These are phyloP conservation scores for Xerocomellus intermedius DNA, from an alignment of 768 basidiomycete species.

Conservation along the genomic window DNA sequence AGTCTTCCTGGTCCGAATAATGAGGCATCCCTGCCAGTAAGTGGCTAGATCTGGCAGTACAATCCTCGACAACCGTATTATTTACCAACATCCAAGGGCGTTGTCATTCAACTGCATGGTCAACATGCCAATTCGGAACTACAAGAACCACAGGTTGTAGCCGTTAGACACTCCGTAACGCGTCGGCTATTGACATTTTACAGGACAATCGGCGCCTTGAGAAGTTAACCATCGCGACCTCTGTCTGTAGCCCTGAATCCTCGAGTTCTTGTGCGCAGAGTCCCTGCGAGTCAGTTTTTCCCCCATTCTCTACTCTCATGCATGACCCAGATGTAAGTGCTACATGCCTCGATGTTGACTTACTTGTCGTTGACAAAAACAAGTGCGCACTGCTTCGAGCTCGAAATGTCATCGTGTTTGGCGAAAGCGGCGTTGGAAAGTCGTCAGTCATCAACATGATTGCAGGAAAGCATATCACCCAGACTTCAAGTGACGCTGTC, in stretches of 20 bases:
- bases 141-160: slow-evolving; percentile 3
- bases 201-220: slow-evolving; percentile 12
- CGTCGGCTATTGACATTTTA: not conserved
- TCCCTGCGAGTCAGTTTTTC: slow-evolving; percentile 8
- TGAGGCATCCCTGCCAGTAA: not conserved
- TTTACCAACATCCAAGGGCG: slow-evolving; percentile 10
- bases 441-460: slow-evolving; percentile 44
- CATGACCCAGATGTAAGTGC: slow-evolving; percentile 7
- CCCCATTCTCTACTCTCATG: slow-evolving; percentile 11
- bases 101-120: not conserved
- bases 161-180: not conserved
- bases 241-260: not conserved
- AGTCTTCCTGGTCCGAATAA: not conserved
- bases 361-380: not conserved
- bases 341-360: not conserved
- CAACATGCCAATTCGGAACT: not conserved
- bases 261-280: slow-evolving; percentile 4
- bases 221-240: slow-evolving; percentile 12
- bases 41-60: not conserved
- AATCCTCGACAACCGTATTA: not conserved
- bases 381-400: slow-evolving; percentile 4
- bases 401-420: slow-evolving; percentile 41
- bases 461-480: slow-evolving; percentile 23
- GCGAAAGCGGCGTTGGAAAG: slow-evolving; percentile 41
- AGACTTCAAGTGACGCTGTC: slow-evolving; percentile 28